Percentiles rank a stretch among this genome's conserved stretches.
Conservation (phyloP, 495 filamentous ascomycete species). For the Parachaetomium inaequale region DNA sequence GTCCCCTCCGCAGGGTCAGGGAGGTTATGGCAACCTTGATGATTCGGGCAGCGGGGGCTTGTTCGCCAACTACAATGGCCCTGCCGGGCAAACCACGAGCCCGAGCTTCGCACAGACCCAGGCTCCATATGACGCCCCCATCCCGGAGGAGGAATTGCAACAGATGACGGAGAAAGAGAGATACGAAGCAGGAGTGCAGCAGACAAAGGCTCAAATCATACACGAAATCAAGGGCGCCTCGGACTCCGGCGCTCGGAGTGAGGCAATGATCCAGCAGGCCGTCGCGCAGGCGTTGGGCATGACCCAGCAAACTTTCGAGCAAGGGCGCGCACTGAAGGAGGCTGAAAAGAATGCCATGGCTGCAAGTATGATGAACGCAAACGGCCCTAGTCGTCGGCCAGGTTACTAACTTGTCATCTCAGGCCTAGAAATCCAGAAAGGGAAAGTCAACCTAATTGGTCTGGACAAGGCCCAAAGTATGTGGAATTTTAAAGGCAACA, state of each 20-base stretch:
- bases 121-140: slow-evolving; percentile 25
- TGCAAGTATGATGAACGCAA: no score
- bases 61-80: slow-evolving; percentile 62
- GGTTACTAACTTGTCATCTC: no score
- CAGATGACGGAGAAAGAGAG: slow-evolving; percentile 66
- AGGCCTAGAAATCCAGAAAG: no score
- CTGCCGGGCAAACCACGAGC: slow-evolving; percentile 6
- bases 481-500: slow-evolving; percentile 11
- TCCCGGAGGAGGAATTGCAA: slow-evolving; percentile 57
- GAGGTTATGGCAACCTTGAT: slow-evolving; percentile 70
- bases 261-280: no score
- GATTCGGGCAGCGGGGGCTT: slow-evolving; percentile 52
- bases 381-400: no score
- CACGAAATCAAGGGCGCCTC: slow-evolving; percentile 39
- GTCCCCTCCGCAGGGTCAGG: slow-evolving; percentile 42
- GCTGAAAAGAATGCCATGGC: no score
- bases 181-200: slow-evolving; percentile 23
- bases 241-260: no score
- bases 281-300: no score
- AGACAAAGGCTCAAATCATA: slow-evolving; percentile 29
- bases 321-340: no score
- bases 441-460: slow-evolving; percentile 4
- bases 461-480: slow-evolving; percentile 8
- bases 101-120: slow-evolving; percentile 35
- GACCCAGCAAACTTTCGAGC: no score